A percentile compares a stretch with the other conserved stretches of the same genome.
Evolutionary conservation across 306 rosid genomes (phyloP).

Genomic region (Pterocarpus macrocarpus): DNA sequence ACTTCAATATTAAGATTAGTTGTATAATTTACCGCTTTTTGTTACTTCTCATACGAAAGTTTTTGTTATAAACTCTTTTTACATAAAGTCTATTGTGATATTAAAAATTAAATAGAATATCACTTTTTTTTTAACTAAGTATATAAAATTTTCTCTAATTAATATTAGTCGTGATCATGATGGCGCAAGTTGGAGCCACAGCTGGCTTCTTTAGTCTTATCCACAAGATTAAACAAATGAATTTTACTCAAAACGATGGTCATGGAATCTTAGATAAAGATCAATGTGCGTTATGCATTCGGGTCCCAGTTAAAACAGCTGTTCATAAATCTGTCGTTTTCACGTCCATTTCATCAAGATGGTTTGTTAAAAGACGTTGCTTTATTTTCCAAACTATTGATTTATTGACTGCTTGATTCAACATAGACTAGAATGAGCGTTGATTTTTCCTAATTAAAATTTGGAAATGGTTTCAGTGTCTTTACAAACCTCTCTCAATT

Average conservation of each 20-base stretch:
- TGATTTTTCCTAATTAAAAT: not conserved
- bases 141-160: not conserved
- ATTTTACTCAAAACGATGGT: not conserved
- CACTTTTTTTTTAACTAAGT: no score
- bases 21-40: no score
- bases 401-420: slow-evolving; percentile 2
- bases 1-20: no score
- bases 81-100: no score
- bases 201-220: not conserved
- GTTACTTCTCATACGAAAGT: no score
- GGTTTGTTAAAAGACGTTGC: not conserved
- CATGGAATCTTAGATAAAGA: not conserved
- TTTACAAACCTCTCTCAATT: not conserved
- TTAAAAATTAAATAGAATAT: no score
- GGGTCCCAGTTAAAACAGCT: slow-evolving; percentile 27
- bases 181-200: not conserved
- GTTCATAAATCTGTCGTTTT: not conserved
- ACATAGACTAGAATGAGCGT: not conserved
- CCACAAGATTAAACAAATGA: not conserved
- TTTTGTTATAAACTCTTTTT: no score
- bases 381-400: not conserved
- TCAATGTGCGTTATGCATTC: not conserved
- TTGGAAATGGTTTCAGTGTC: not conserved
- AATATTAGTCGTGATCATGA: not conserved
- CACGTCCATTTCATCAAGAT: slow-evolving; percentile 4